Conservation (phyloP, 352 stramenopile genomes). For the Phytophthora boehmeriae region DNA sequence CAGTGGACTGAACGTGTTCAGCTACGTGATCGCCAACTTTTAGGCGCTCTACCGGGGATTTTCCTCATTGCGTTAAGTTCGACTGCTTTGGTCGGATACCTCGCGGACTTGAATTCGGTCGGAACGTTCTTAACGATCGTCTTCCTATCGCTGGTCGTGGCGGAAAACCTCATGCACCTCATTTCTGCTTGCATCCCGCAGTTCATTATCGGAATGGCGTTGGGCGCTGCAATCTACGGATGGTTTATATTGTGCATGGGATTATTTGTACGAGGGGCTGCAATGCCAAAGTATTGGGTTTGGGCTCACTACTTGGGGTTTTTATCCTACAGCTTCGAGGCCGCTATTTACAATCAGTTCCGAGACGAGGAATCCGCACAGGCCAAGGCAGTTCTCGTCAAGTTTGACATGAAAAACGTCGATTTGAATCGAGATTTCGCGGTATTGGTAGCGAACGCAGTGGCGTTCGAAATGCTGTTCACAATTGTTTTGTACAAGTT, state of each 20-base stretch:
- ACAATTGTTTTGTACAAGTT: conserved; percentile 64
- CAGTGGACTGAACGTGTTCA: conserved; percentile 59
- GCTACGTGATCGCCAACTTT: conserved; percentile 76
- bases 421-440: conserved; percentile 42
- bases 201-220: conserved; percentile 82
- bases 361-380: conserved; percentile 7
- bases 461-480: conserved; percentile 45
- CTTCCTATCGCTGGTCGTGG: conserved; percentile 69
- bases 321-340: conserved; percentile 81
- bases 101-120: conserved; percentile 58
- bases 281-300: conserved; percentile 67
- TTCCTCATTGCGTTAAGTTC: conserved; percentile 59
- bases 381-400: conserved; percentile 27
- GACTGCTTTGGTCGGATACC: conserved; percentile 45
- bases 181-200: conserved; percentile 69
- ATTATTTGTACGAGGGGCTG: conserved; percentile 58
- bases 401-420: conserved; percentile 48
- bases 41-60: conserved; percentile 72
- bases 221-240: conserved; percentile 72
- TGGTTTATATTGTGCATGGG: conserved; percentile 87
- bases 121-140: conserved; percentile 60
- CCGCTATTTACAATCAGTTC: conserved; percentile 79
- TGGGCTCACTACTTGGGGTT: conserved; percentile 85
- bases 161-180: conserved; percentile 81
- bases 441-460: conserved; percentile 41